phyloP scores from a whole-genome alignment of 208 protist species.

The Novymonas esmeraldas region DNA sequence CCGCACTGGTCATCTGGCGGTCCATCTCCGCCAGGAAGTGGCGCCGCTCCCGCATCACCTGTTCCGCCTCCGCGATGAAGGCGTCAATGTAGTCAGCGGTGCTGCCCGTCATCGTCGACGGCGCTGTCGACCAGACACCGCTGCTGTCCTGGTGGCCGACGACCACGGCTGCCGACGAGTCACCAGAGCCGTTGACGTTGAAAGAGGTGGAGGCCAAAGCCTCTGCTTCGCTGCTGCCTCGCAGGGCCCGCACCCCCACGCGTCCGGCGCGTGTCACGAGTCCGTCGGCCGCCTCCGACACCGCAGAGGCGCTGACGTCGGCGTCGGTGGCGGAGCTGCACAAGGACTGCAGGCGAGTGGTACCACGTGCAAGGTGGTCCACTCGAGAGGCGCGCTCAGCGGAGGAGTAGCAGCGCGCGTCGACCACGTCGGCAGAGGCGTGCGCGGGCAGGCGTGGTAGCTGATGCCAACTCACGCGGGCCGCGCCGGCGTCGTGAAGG shows the following conservation, averaged over 20 bases:
- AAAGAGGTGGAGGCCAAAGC: no score
- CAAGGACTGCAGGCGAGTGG: no score
- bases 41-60: constrained; percentile 23
- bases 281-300: no score
- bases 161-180: background rate
- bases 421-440: background rate
- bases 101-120: background rate
- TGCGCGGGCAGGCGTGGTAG: background rate
- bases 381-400: background rate
- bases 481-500: background rate
- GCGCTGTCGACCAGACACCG: background rate
- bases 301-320: no score
- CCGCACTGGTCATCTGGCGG: background rate
- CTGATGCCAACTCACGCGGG: constrained; percentile 4
- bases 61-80: constrained; percentile 36
- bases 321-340: no score
- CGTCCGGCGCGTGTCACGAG: no score
- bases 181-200: background rate
- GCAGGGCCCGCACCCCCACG: no score
- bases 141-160: background rate
- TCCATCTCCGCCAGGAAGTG: constrained; percentile 6
- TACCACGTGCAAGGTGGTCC: background rate
- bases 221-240: no score
- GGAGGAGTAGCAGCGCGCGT: background rate
- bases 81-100: constrained; percentile 17